Conservation (phyloP, 192 early-diverging fungal species). For the Coemansia sp. region DNA sequence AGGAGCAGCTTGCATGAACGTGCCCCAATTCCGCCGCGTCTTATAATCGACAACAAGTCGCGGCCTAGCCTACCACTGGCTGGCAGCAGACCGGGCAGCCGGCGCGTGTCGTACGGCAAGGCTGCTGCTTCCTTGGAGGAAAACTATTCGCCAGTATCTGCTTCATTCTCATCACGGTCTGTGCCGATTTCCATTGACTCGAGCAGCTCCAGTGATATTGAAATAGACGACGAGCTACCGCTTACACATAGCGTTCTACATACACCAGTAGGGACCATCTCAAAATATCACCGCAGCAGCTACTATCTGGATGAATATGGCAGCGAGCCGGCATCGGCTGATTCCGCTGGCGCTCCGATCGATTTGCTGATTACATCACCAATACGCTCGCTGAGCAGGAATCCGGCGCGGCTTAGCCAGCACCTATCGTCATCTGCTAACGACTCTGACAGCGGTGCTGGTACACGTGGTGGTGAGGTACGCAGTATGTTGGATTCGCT, state of each 20-base stretch:
- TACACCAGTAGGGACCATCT: constrained; percentile 11
- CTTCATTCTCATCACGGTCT: constrained; percentile 9
- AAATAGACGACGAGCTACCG: constrained; percentile 18
- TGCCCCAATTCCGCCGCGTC: constrained; percentile 34
- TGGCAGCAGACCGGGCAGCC: constrained; percentile 1
- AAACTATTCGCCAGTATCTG: neutral
- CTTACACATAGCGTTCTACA: constrained; percentile 6
- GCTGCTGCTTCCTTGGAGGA: neutral
- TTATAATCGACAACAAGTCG: constrained; percentile 17
- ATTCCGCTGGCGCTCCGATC: constrained; percentile 22
- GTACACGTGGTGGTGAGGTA: neutral
- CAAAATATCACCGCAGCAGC: constrained; percentile 20
- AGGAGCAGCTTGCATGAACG: constrained; percentile 8
- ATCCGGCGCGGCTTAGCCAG: constrained; percentile 9
- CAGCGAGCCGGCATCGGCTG: constrained; percentile 9
- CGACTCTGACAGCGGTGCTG: constrained; percentile 26
- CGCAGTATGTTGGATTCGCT: constrained; percentile 30
- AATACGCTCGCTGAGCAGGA: constrained; percentile 21
- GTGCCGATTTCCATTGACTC: constrained; percentile 26
- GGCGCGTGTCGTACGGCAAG: neutral
- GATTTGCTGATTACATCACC: constrained; percentile 43
- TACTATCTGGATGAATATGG: constrained; percentile 9
- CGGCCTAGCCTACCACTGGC: neutral
- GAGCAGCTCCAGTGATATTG: constrained; percentile 22
- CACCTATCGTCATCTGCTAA: constrained; percentile 12